Base-by-base conservation (phyloP, 78 protist species). In the Monocercomonoides exilis region DNA sequence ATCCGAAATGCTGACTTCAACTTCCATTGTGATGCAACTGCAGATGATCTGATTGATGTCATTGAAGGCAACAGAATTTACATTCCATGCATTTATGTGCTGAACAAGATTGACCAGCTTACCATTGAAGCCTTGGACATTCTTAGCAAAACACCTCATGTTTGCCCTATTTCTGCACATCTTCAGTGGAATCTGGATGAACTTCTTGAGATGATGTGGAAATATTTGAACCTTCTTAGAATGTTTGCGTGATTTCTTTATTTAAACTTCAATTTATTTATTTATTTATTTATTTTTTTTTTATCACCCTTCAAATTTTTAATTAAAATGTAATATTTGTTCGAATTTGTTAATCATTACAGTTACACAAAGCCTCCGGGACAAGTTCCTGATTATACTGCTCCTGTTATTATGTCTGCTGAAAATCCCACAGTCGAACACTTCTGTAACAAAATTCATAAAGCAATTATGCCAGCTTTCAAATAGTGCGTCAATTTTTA, bases 291-390 rank as follows among this genome's bases (percentile, higher is more conserved):
- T n/a, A n/a, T n/a, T n/a, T n/a, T n/a, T n/a, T n/a, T n/a, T n/a
- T n/a, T n/a, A n/a, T n/a, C n/a, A n/a, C n/a, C n/a, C n/a, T n/a
- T n/a, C n/a, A n/a, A n/a, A n/a, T n/a, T n/a, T n/a, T n/a, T n/a
- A n/a, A n/a, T n/a, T n/a, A n/a, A n/a, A n/a, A n/a, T n/a, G n/a
- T n/a, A n/a, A n/a, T n/a, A n/a, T n/a, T n/a, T n/a, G n/a, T n/a
- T n/a, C n/a, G n/a, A n/a, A n/a, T n/a, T 4, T 21, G 45, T 33
- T 21, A 33, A 33, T 21, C 82, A 4, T 29, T 41, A 3, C 86
- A 92, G 94, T 4, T 97, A 96, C 94, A 98, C 99, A 44, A 98
- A 98, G 91, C 99, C 99, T 6, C 88, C 89, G 81, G 99, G 99
- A 3, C 96, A 93, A 84, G 92, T 95, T 34, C 98, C 99, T 41